Base-by-base conservation (phyloP, 805 yeast species). In the Saccharomycopsis sp. region DNA sequence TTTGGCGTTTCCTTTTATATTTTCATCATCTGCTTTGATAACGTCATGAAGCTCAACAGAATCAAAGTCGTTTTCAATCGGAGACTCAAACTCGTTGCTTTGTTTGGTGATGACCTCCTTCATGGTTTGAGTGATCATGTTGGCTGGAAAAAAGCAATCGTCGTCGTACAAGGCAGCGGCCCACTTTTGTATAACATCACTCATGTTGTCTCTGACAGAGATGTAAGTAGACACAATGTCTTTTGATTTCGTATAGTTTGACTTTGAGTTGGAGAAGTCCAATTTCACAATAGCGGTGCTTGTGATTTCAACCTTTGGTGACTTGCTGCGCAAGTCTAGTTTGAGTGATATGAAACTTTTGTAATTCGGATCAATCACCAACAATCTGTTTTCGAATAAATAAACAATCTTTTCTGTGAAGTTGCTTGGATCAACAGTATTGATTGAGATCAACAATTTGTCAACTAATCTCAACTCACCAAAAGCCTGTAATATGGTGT, bases 111-210 rank as follows among this genome's bases (percentile, higher is more conserved):
- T 15, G 13, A 22, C 21, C 2, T 36, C 29, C 9, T n/a, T 26
- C 34, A 45, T 31, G 21, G 47, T 46, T n/a, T 43, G 30, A 13
- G 49, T 43, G 23, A 46, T 37, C 1, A 46, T 17, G 30, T 16
- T 34, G 3, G 48, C 30, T 15, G 49, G 49, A 35, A 46, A 40
- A 30, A 25, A 20, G 19, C 49, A 43, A n/a, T 46, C 49, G 15
- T 38, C 34, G 31, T 46, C 49, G 34, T 17, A 43, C 17, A 46
- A 26, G 3, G 48, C 49, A 16, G 45, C 48, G 16, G 42, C 47
- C 49, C 49, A 46, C 36, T 46, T 46, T 19, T 46, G 49, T 18
- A 46, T 46, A 19, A 46, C 42, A 15, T 43, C 44, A 34, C 40
- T 39, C 7, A 30, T 23, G n/a, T 39, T 42, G 12, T 46, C 49